A percentile compares a stretch with the other conserved stretches of the same genome.
phyloP scores from a whole-genome alignment of 2,329 filamentous ascomycete genomes.

The Chaetomium sp. region DNA sequence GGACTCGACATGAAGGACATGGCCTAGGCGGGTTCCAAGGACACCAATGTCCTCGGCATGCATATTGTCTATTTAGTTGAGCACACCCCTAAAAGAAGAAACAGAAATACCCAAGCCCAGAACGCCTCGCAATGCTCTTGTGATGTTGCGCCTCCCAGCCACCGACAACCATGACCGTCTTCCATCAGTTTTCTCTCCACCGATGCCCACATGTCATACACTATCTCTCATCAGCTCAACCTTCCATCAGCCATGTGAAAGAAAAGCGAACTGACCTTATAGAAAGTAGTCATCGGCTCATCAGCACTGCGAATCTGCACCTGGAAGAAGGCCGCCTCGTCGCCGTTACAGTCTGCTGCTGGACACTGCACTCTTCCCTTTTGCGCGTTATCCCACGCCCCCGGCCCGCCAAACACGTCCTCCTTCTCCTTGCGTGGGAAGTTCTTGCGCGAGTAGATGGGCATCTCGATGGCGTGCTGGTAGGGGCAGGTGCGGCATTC shows the following conservation, averaged over 20 bases:
- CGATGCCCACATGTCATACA: slow-evolving; percentile 67
- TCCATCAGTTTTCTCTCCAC: slow-evolving; percentile 64
- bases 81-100: slow-evolving; percentile 5
- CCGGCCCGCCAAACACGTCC: slow-evolving; percentile 84
- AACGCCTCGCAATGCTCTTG: slow-evolving; percentile 38
- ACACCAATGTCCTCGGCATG: not conserved
- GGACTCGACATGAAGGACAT: not conserved
- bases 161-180: not conserved
- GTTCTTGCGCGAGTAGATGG: slow-evolving; percentile 79
- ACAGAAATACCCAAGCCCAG: slow-evolving; percentile 21
- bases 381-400: slow-evolving; percentile 89
- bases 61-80: slow-evolving; percentile 1
- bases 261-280: slow-evolving; percentile 61
- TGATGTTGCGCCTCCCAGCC: not conserved
- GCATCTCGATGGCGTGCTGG: slow-evolving; percentile 77
- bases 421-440: slow-evolving; percentile 88
- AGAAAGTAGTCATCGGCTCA: slow-evolving; percentile 98
- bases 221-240: slow-evolving; percentile 41
- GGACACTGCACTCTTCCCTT: slow-evolving; percentile 83
- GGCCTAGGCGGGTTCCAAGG: not conserved
- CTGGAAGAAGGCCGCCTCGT: slow-evolving; percentile 91
- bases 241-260: not conserved
- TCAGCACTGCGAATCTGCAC: slow-evolving; percentile 97
- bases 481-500: slow-evolving; percentile 96
- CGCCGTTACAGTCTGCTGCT: slow-evolving; percentile 75